Evolutionary conservation across 441 rosid species (phyloP), one percentile per base, ranked within the genome.

Genomic region (Bruguiera hainesii): DNA sequence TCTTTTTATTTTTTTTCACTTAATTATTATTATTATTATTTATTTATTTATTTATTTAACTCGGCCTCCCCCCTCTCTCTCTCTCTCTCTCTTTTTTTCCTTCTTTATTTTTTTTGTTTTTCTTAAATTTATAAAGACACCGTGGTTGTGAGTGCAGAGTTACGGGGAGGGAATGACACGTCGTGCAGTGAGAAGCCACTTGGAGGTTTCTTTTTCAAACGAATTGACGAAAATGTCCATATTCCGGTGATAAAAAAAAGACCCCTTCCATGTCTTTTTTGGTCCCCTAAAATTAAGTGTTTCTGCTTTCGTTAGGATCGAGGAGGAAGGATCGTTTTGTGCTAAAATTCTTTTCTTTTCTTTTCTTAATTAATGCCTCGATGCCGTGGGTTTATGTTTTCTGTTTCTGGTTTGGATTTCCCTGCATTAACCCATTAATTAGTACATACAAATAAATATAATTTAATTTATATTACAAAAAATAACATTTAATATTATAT

Each of bases 181-280:
- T 68, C 48, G 65, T 73, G 61, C 28, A 21, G 48, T 3, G 7
- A 28, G 69, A 50, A 48, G 31, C 64, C 31, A 29, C 30, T 56
- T 61, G 56, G 39, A 1, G 9, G 39, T 0, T 48, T 21, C 49
- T 53, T 73, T 75, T 73, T 11, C 8, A 0, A 5, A 0, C 15
- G 11, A 69, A 69, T 57, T 28, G 82, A 80, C 82, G 75, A 76
- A 63, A 18, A 48, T 71, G 71, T 15, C 72, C 82, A 7, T 51
- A 10, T 0, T 20, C 64, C 23, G 69, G 42, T 53, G 5, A 48
- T 0, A 56, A 39, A 28, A 48, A 48, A 39, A 23, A 9, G 6
- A 25, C 35, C 46, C 61, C 37, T 71, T 21, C 52, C 13, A 20
- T 67, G 81, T 72, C 76, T 70, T 58, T 71, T 81, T 64, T 70